phyloP scores from a whole-genome alignment of 202 grass and related monocot genomes.

The Musa balbisiana region DNA sequence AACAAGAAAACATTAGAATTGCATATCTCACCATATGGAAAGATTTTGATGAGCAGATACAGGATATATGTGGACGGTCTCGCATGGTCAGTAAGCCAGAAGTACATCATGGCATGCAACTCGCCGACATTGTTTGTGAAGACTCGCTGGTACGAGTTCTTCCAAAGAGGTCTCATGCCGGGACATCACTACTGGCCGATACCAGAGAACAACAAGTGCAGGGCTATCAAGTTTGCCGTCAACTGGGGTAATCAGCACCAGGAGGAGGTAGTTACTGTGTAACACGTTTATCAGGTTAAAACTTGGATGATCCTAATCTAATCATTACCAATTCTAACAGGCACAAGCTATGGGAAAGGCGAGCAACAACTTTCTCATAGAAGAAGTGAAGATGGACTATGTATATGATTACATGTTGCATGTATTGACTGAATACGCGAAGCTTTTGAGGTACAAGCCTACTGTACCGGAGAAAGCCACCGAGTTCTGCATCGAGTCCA shows the following conservation, averaged over 20 bases:
- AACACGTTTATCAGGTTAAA: background rate
- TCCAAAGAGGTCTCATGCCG: constrained; percentile 49
- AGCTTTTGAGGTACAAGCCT: constrained; percentile 62
- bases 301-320: background rate
- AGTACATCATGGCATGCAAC: constrained; percentile 76
- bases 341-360: constrained; percentile 36
- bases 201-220: constrained; percentile 30
- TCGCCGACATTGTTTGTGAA: constrained; percentile 45
- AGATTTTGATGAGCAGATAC: constrained; percentile 29
- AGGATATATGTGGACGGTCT: constrained; percentile 61
- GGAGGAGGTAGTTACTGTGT: constrained; percentile 20
- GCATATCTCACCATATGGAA: background rate
- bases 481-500: constrained; percentile 45
- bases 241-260: constrained; percentile 81
- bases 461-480: constrained; percentile 47
- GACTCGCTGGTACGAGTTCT: constrained; percentile 58
- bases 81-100: constrained; percentile 82
- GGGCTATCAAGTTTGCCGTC: constrained; percentile 54
- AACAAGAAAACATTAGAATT: background rate
- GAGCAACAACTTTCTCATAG: constrained; percentile 39
- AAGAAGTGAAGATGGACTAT: constrained; percentile 53
- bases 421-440: constrained; percentile 54
- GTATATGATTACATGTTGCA: constrained; percentile 97
- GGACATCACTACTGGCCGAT: constrained; percentile 80
- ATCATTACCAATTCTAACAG: constrained; percentile 6